Evolutionary conservation across 2,329 filamentous ascomycete genomes (phyloP).

Genomic region (Microsporum canis): DNA sequence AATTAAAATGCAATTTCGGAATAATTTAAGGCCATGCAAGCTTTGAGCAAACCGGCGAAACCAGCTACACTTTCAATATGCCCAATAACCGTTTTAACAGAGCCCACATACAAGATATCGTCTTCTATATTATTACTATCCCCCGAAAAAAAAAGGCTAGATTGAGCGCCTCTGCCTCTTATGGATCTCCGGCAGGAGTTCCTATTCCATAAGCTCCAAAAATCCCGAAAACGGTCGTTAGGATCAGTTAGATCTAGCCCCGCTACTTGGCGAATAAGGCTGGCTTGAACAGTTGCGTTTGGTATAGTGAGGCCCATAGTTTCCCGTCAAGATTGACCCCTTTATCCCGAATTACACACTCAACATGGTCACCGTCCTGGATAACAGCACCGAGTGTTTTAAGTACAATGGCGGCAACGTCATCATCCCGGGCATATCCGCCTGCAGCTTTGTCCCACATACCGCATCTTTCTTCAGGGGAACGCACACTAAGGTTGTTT

Average conservation of each 20-base stretch:
- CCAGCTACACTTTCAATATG: constrained; percentile 22
- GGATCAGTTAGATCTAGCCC: not conserved
- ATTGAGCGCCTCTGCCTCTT: not conserved
- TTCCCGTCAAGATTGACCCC: constrained; percentile 34
- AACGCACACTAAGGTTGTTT: constrained; percentile 25
- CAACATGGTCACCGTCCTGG: constrained; percentile 31
- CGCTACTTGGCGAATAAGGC: constrained; percentile 9
- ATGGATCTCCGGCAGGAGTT: not conserved
- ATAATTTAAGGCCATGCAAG: constrained; percentile 19
- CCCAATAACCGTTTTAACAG: constrained; percentile 24
- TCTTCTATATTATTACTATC: constrained; percentile 3
- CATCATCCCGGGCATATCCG: constrained; percentile 39
- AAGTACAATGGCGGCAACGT: constrained; percentile 27
- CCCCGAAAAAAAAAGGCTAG: not conserved
- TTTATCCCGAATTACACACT: constrained; percentile 30
- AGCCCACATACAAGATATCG: constrained; percentile 13
- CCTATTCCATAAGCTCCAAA: not conserved
- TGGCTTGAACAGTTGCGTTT: constrained; percentile 16
- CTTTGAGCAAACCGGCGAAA: constrained; percentile 21
- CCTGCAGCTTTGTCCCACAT: constrained; percentile 27
- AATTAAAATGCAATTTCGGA: constrained; percentile 14
- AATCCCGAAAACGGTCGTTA: not conserved
- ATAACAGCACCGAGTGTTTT: constrained; percentile 33
- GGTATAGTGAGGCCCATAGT: constrained; percentile 21
- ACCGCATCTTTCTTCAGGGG: constrained; percentile 20